Base-by-base conservation (phyloP, 2,329 filamentous ascomycete genomes). In the Hypoxylon sp. region DNA sequence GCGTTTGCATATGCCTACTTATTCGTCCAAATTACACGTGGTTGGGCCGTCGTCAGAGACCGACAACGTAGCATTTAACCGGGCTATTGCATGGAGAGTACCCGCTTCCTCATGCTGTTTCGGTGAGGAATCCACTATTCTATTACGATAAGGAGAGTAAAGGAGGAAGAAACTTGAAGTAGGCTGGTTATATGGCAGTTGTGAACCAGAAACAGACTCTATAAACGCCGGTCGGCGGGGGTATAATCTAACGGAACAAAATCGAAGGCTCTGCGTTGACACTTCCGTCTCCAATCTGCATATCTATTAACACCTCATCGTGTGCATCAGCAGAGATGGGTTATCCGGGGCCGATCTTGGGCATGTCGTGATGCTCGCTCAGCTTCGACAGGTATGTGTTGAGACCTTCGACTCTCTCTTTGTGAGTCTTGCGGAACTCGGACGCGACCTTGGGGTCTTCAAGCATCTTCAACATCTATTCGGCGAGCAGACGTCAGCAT, bases 361-460 rank as follows among this genome's bases (percentile, higher is more conserved):
- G 86, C 94, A 99, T 99, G 77, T 99, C 96, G 79, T 99, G 95
- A 81, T 99, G 96, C 80, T 99, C 96, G 80, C 93, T 97, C 74
- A 99, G 80, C 70, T 90, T 91, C 70, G 93, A 96, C 33, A 99
- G 82, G 78, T 98, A 97, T 68, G 92, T 93, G 78, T 99, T 99
- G 72, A 98, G 82, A 77, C 97, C 93, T 78, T 98, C 94, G 44
- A 99, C 95, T 9, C 93, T 89, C 82, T 99, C 92, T 78, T 98
- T 98, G 79, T 99, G 96, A 28, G 94, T 97, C 84, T 97, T 98
- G 71, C 95, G 87, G 14, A 96, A 90, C 77, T 97, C 94, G 12
- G 91, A 88, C 49, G 83, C 79, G 6, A 82, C 77, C 5, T 80
- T 80, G 2, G 83, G 82, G 2, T 82, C 80, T 75, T 91, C 89